These are phyloP conservation scores for Albophoma yamanashiensis DNA, from an alignment of 2,329 filamentous ascomycete genomes.

Conservation along the genomic window DNA sequence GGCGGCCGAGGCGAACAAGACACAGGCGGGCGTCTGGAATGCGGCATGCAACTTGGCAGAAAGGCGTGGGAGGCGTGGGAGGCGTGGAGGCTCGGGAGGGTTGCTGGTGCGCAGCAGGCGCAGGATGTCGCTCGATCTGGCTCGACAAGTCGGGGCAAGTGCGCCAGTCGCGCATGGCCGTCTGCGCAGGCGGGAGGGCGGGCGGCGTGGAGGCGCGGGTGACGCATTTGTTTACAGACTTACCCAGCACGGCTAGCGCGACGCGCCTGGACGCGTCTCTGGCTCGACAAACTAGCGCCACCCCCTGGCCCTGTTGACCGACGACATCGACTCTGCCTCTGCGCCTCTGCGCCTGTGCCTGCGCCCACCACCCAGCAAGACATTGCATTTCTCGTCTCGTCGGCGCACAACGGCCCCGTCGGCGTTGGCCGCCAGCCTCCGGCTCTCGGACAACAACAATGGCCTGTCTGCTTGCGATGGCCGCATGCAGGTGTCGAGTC, in stretches of 20 bases:
- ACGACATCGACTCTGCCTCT: background rate
- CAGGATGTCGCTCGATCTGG: constrained; percentile 4
- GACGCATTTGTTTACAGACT: constrained; percentile 27
- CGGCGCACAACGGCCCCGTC: background rate
- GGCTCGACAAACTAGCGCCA: background rate
- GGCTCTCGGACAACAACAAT: constrained; percentile 1
- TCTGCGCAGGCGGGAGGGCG: constrained; percentile 5
- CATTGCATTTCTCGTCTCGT: constrained; percentile 6
- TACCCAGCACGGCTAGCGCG: constrained; percentile 17
- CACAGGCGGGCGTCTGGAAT: background rate
- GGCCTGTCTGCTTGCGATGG: background rate
- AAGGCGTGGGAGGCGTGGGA: background rate
- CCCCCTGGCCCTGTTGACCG: background rate
- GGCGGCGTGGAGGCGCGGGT: constrained; percentile 9
- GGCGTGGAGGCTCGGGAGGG: background rate
- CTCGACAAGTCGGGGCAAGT: constrained; percentile 4
- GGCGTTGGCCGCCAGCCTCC: background rate
- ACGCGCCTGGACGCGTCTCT: constrained; percentile 22
- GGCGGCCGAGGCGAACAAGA: background rate
- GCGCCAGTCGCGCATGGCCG: constrained; percentile 7
- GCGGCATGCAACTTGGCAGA: background rate
- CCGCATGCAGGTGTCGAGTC: background rate
- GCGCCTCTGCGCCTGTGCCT: background rate
- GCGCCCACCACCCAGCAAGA: constrained; percentile 2
- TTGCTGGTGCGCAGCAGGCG: constrained; percentile 1